Conservation (phyloP, 805 yeast species). For the Scheffersomyces coipomensis region DNA sequence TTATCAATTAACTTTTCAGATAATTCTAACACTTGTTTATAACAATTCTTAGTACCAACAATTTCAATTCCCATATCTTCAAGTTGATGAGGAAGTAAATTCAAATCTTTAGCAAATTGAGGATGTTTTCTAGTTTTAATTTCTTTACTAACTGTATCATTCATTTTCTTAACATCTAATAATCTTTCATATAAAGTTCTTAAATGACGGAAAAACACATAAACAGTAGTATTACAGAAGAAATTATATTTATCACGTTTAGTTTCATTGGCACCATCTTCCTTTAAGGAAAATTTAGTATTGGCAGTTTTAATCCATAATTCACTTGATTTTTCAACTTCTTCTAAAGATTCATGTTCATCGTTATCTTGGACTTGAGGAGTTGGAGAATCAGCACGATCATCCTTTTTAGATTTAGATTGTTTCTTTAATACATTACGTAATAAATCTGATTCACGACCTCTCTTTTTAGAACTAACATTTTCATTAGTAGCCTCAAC, state of each 20-base stretch:
- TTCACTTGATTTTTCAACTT: constrained; percentile 37
- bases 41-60: constrained; percentile 60
- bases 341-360: constrained; percentile 28
- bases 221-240: constrained; percentile 85
- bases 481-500: constrained; percentile 7
- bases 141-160: constrained; percentile 70
- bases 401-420: constrained; percentile 37
- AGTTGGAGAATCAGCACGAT: constrained; percentile 28
- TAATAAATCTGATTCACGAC: constrained; percentile 55
- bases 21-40: constrained; percentile 72
- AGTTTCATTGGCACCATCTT: constrained; percentile 20
- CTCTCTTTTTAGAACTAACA: constrained; percentile 42
- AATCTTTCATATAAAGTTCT: constrained; percentile 80
- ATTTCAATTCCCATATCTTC: constrained; percentile 79
- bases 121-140: constrained; percentile 61
- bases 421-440: constrained; percentile 61
- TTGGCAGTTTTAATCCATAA: constrained; percentile 42
- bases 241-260: constrained; percentile 64
- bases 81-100: constrained; percentile 74
- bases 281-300: constrained; percentile 27
- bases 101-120: constrained; percentile 84
- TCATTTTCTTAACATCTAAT: constrained; percentile 69
- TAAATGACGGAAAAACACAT: constrained; percentile 84
- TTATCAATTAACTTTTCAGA: constrained; percentile 82
- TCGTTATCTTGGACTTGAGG: constrained; percentile 26